Base-by-base conservation (phyloP, 2,329 filamentous ascomycete species). In the Aspergillus intermedius region DNA sequence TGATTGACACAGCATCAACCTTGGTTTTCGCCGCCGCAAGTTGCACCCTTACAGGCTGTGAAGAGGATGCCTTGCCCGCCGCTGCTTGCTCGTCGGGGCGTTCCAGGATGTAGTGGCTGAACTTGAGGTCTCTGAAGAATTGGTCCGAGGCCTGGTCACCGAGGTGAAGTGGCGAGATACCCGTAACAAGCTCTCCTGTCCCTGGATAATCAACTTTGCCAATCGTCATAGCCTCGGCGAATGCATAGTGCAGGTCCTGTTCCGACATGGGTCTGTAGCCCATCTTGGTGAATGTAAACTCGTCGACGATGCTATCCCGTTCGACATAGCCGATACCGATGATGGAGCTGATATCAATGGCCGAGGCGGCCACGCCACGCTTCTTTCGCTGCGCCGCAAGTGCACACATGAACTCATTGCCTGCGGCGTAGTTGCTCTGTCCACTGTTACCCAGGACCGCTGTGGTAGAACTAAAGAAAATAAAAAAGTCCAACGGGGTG, bases 191-290 rank as follows among this genome's bases (percentile, higher is more conserved):
- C 41, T 58, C 59, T 10, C 53, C 30, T 4, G n/a, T 10, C 15
- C 22, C 19, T 5, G 39, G 37, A 2, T 48, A 59, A 3, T 58
- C 48, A 0, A 72, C 69, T 8, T 58, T 63, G 5, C 76, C 75
- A 0, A 69, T 67, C 0, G 65, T 58, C 19, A 80, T 72, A 8
- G 76, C 75, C 57, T 80, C 76, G 12, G 63, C 62, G 35, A 70
- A 60, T 8, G 61, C 40, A 17, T 63, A 54, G 25, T 65, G 61
- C 4, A 68, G 35, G 21, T 69, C 64, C 8, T 47, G 45, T 44
- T 66, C 65, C 2, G 58, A 64, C 17, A 64, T 32, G 9, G 37
- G 23, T 5, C 17, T 37, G n/a, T 41, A 28, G 12, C n/a, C n/a
- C 8, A 45, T 21, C 28, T 22, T 21, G 5, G 6, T 8, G 13